Percentiles rank a stretch among this genome's conserved stretches.
Evolutionary conservation across 345 rosid genomes (phyloP).

Genomic region (Cardamine chenopodiifolia): DNA sequence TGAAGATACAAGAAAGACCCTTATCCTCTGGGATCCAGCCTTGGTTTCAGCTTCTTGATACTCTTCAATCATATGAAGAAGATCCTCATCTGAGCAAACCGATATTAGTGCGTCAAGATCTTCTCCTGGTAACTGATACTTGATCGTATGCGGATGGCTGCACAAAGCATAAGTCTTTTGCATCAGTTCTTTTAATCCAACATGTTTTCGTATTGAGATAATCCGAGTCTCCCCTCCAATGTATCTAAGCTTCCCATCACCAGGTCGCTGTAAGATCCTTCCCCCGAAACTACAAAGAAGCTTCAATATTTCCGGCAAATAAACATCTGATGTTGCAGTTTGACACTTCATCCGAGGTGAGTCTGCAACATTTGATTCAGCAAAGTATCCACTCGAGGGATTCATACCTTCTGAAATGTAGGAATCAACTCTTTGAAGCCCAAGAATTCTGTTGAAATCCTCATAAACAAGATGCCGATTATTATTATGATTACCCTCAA

Average conservation of each 20-base stretch:
- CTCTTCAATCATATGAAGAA: slow-evolving; percentile 81
- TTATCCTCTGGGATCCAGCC: slow-evolving; percentile 68
- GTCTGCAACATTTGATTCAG: slow-evolving; percentile 42
- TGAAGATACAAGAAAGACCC: slow-evolving; percentile 71
- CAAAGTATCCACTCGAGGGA: slow-evolving; percentile 26
- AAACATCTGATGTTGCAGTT: slow-evolving; percentile 42
- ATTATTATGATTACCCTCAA: slow-evolving; percentile 26
- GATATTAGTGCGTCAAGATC: slow-evolving; percentile 90
- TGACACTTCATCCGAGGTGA: slow-evolving; percentile 46
- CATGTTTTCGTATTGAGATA: slow-evolving; percentile 58
- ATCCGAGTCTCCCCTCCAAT: slow-evolving; percentile 92
- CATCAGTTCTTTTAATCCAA: slow-evolving; percentile 62
- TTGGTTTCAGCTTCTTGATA: slow-evolving; percentile 63
- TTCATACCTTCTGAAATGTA: slow-evolving; percentile 47
- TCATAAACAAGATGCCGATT: slow-evolving; percentile 46
- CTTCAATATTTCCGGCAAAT: slow-evolving; percentile 55
- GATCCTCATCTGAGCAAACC: slow-evolving; percentile 84
- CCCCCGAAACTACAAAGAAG: slow-evolving; percentile 91
- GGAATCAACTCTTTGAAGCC: slow-evolving; percentile 50
- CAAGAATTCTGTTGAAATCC: slow-evolving; percentile 48
- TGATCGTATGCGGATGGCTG: slow-evolving; percentile 72
- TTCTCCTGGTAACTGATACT: slow-evolving; percentile 92
- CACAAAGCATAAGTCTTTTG: slow-evolving; percentile 67
- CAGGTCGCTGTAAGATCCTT: slow-evolving; percentile 75
- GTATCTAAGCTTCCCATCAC: slow-evolving; percentile 83